Evolutionary conservation across 2,329 filamentous ascomycete species (phyloP).

Genomic region (Diaporthe sp.): DNA sequence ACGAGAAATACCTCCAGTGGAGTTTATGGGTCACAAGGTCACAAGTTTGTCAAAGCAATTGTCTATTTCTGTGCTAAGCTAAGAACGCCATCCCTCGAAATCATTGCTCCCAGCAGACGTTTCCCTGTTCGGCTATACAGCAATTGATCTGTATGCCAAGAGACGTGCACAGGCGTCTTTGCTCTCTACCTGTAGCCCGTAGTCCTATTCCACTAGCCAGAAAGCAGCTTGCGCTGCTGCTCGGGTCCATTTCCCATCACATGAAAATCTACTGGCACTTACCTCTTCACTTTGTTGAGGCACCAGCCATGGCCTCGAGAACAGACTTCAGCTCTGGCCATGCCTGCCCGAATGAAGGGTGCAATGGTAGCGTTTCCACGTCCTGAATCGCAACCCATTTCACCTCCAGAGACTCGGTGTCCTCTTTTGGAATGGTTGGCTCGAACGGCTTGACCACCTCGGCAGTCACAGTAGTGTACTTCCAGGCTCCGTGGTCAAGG

Average conservation of each 20-base stretch:
- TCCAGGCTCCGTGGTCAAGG: constrained; percentile 20
- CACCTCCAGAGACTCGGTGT: neutral
- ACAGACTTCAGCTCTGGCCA: neutral
- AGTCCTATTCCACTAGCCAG: too few species aligned
- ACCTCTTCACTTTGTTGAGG: neutral
- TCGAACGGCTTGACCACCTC: neutral
- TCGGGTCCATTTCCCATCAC: too few species aligned
- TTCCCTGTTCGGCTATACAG: neutral
- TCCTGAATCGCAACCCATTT: constrained; percentile 19
- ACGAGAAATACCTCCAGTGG: neutral
- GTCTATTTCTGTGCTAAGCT: neutral
- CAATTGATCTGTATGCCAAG: neutral
- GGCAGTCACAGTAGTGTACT: constrained; percentile 11
- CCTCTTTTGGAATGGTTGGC: neutral
- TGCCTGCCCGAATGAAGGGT: constrained; percentile 1
- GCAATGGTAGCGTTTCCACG: neutral
- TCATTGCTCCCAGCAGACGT: neutral
- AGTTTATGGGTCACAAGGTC: neutral
- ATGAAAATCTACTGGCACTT: neutral
- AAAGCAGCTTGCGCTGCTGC: neutral
- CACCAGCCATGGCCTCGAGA: neutral
- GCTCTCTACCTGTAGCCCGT: neutral
- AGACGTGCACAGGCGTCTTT: neutral
- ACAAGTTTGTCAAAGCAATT: neutral
- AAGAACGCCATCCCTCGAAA: neutral